phyloP scores from a whole-genome alignment of 257 asterid genomes.

The Cruciata laevipes region DNA sequence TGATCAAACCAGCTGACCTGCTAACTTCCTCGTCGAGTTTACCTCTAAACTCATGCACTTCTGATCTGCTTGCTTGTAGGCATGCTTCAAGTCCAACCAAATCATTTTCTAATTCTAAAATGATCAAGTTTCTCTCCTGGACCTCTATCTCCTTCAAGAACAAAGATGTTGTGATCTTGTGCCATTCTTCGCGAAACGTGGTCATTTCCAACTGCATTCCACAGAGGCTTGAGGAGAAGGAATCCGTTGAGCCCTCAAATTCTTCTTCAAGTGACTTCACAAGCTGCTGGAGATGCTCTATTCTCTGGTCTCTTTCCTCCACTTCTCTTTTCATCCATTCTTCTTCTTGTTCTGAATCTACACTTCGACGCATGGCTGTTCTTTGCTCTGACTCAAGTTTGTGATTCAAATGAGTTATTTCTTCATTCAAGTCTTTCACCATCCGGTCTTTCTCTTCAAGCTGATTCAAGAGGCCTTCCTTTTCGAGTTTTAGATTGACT shows the following conservation, averaged over 20 bases:
- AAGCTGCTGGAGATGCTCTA: conserved; percentile 59
- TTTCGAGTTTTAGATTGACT: conserved; percentile 59
- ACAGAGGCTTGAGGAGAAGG: conserved; percentile 45
- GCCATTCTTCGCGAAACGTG: conserved; percentile 48
- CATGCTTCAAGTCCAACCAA: conserved; percentile 24
- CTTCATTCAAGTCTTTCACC: conserved; percentile 44
- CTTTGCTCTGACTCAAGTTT: conserved; percentile 11
- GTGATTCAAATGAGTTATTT: conserved; percentile 33
- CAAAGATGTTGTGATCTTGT: conserved; percentile 39
- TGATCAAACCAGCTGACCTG: conserved; percentile 19
- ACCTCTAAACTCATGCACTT: conserved; percentile 18
- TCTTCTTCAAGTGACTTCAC: conserved; percentile 66
- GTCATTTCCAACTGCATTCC: conserved; percentile 57
- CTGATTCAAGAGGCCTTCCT: conserved; percentile 30
- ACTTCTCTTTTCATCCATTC: conserved; percentile 14
- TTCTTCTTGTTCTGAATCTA: conserved; percentile 24
- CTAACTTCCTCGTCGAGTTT: conserved; percentile 14
- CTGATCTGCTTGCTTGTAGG: conserved; percentile 26
- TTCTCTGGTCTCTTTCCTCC: conserved; percentile 61
- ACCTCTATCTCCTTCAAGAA: conserved; percentile 28
- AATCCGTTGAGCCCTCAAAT: conserved; percentile 51
- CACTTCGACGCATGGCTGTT: conserved; percentile 3
- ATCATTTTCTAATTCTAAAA: conserved; percentile 36
- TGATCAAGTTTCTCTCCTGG: conserved; percentile 16
- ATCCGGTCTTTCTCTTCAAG: conserved; percentile 48